phyloP scores from a whole-genome alignment of 2,329 filamentous ascomycete genomes.

The Aspergillus texensis region DNA sequence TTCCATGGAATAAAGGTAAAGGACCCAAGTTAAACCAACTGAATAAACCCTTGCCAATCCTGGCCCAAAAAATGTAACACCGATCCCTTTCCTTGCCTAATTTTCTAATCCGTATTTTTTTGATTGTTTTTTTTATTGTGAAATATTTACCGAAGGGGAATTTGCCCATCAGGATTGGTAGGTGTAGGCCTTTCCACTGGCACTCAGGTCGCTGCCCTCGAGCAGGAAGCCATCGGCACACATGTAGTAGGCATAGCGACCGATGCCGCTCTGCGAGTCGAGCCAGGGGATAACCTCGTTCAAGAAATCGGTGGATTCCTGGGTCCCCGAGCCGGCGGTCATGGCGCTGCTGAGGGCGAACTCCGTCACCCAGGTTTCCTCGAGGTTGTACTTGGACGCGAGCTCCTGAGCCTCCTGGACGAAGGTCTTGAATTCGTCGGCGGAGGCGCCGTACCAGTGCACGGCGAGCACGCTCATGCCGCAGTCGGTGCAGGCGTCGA shows the following conservation, averaged over 20 bases:
- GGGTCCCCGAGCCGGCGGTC: conserved; percentile 23
- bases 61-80: neutral
- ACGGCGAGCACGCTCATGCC: conserved; percentile 45
- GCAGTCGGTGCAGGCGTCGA: conserved; percentile 43
- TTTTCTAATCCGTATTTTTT: neutral
- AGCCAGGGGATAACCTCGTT: conserved; percentile 42
- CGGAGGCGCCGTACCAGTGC: conserved; percentile 47
- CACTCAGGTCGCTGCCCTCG: conserved; percentile 27
- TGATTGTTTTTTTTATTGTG: neutral
- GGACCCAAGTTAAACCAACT: neutral
- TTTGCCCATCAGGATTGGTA: neutral
- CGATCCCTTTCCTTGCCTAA: neutral
- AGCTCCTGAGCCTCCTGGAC: conserved; percentile 39
- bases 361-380: conserved; percentile 51
- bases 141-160: neutral
- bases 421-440: conserved; percentile 42
- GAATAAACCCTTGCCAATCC: neutral
- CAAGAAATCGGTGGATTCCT: conserved; percentile 39
- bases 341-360: conserved; percentile 41
- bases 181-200: conserved; percentile 34
- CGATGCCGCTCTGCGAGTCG: conserved; percentile 40
- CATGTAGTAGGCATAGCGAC: conserved; percentile 49
- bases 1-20: neutral
- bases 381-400: conserved; percentile 36
- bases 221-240: conserved; percentile 38